Evolutionary conservation across 495 filamentous ascomycete species (phyloP).

Genomic region (Bacidia gigantensis): DNA sequence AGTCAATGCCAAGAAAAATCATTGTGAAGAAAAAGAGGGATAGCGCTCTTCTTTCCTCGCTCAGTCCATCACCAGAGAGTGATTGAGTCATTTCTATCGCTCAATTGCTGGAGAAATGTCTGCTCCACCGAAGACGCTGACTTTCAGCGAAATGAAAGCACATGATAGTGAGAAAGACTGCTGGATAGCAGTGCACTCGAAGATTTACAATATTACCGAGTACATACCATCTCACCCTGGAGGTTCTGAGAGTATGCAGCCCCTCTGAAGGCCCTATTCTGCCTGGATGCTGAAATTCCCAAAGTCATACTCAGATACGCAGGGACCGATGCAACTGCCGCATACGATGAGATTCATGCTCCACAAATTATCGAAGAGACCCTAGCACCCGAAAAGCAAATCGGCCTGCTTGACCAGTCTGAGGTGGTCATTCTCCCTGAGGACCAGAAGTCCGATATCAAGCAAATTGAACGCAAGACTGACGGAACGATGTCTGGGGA

Average conservation of each 20-base stretch:
- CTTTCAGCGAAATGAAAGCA: constrained; percentile 58
- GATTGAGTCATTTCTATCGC: no score
- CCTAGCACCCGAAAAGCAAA: constrained; percentile 37
- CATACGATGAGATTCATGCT: constrained; percentile 55
- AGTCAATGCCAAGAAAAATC: background rate
- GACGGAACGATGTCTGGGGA: constrained; percentile 8
- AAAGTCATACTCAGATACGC: constrained; percentile 55
- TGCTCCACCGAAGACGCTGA: constrained; percentile 26
- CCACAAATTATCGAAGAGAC: constrained; percentile 44
- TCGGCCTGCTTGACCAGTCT: constrained; percentile 41
- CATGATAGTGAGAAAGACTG: constrained; percentile 71
- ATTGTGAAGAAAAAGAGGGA: background rate
- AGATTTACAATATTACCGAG: constrained; percentile 81
- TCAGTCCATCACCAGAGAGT: no score
- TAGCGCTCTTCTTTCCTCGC: no score
- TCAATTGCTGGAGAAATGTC: background rate
- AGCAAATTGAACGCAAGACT: constrained; percentile 9
- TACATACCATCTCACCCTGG: constrained; percentile 71
- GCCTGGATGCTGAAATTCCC: background rate
- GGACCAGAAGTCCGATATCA: constrained; percentile 13
- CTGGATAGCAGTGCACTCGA: constrained; percentile 76
- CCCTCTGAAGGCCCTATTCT: background rate
- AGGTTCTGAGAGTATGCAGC: constrained; percentile 27
- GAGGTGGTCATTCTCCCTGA: constrained; percentile 14
- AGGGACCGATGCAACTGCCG: constrained; percentile 55